phyloP scores from a whole-genome alignment of 2,329 filamentous ascomycete genomes.

The Verticillium albo-atrum region DNA sequence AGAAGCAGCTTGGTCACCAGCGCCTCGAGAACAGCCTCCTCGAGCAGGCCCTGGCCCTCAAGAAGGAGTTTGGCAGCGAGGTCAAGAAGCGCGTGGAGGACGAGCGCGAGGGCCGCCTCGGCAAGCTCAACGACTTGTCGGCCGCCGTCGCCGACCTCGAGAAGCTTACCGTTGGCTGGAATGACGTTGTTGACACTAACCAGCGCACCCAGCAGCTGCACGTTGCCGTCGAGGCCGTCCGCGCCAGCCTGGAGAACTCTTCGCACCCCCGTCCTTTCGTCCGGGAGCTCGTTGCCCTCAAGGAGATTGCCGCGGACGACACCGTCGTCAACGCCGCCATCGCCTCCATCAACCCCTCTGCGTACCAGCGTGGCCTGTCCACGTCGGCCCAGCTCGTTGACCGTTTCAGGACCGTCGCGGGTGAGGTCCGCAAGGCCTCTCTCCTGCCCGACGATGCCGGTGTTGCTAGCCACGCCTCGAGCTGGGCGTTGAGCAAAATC shows the following conservation, averaged over 20 bases:
- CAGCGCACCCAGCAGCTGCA: slow-evolving; percentile 94
- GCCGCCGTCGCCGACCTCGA: slow-evolving; percentile 78
- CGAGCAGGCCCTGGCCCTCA: slow-evolving; percentile 85
- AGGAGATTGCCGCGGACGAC: slow-evolving; percentile 83
- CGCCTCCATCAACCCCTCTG: slow-evolving; percentile 87
- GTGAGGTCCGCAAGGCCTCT: slow-evolving; percentile 90
- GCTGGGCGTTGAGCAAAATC: slow-evolving; percentile 84
- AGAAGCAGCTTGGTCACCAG: slow-evolving; percentile 76
- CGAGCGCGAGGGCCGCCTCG: slow-evolving; percentile 81
- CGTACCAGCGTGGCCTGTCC: slow-evolving; percentile 89
- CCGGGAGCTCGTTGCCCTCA: slow-evolving; percentile 87
- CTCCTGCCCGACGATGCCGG: slow-evolving; percentile 91
- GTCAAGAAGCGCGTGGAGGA: slow-evolving; percentile 79
- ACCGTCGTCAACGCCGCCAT: slow-evolving; percentile 89
- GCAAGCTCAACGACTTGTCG: slow-evolving; percentile 78
- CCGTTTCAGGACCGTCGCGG: slow-evolving; percentile 88
- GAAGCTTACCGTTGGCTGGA: slow-evolving; percentile 83
- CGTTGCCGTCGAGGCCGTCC: slow-evolving; percentile 90
- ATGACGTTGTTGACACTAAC: slow-evolving; percentile 83
- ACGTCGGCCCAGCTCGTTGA: slow-evolving; percentile 84
- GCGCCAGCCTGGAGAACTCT: slow-evolving; percentile 72
- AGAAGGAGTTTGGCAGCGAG: slow-evolving; percentile 75
- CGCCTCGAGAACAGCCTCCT: slow-evolving; percentile 79
- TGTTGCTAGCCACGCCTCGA: slow-evolving; percentile 89
- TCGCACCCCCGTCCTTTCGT: slow-evolving; percentile 79